phyloP scores from a whole-genome alignment of 2,329 filamentous ascomycete species.

The Penicillium sp. region DNA sequence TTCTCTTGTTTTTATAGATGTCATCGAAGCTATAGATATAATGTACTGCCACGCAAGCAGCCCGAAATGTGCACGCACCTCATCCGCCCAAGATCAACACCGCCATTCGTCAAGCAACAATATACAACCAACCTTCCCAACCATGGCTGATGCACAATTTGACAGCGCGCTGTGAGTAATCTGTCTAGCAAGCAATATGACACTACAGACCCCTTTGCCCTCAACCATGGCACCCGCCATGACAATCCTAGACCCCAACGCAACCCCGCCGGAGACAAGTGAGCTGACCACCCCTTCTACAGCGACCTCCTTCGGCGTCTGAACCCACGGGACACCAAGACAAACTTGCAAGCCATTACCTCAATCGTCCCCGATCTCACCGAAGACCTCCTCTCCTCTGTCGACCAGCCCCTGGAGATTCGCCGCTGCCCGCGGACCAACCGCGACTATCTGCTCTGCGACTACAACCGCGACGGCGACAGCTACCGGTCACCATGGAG shows the following conservation, averaged over 20 bases:
- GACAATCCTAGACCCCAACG: conserved; percentile 6
- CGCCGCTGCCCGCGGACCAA: conserved; percentile 83
- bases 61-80: conserved; percentile 21
- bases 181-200: too few species aligned
- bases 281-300: conserved; percentile 27
- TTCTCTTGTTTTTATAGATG: neutral
- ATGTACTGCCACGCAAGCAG: conserved; percentile 9
- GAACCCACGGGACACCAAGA: conserved; percentile 86
- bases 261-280: conserved; percentile 26
- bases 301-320: conserved; percentile 98
- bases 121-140: conserved; percentile 21
- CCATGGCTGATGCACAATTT: conserved; percentile 50
- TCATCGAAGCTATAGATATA: neutral
- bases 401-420: conserved; percentile 89
- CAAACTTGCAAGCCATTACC: conserved; percentile 87
- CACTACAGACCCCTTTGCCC: neutral
- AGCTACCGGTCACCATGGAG: conserved; percentile 98
- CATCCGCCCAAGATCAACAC: conserved; percentile 21
- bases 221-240: neutral
- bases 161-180: conserved; percentile 51
- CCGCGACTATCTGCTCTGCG: conserved; percentile 95
- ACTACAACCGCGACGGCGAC: conserved; percentile 99
- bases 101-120: conserved; percentile 13
- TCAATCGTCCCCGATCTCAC: conserved; percentile 84
- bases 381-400: conserved; percentile 95